A percentile compares a stretch with the other conserved stretches of the same genome.
phyloP scores from a whole-genome alignment of 208 protist species.

The Angomonas ambiguus region DNA sequence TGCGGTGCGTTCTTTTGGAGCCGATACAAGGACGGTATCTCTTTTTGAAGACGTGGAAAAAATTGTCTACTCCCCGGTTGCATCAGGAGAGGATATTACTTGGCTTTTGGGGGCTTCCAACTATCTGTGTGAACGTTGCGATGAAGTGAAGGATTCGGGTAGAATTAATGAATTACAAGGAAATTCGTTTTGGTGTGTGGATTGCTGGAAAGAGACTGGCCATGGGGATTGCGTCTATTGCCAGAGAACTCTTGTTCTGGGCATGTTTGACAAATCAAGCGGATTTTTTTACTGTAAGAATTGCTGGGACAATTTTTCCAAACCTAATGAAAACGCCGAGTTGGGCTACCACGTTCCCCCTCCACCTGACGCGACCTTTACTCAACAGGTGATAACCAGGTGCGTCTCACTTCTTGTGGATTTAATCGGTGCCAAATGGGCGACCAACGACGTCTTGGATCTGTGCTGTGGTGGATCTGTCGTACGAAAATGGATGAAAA shows the following conservation, averaged over 20 bases:
- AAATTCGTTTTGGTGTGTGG: slow-evolving; percentile 75
- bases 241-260: slow-evolving; percentile 42
- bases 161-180: slow-evolving; percentile 31
- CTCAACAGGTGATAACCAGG: slow-evolving; percentile 64
- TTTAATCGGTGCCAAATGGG: slow-evolving; percentile 53
- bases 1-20: slow-evolving; percentile 40
- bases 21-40: slow-evolving; percentile 19
- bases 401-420: slow-evolving; percentile 78
- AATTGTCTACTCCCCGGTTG: slow-evolving; percentile 60
- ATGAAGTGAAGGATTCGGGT: slow-evolving; percentile 72
- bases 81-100: slow-evolving; percentile 66
- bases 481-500: slow-evolving; percentile 81
- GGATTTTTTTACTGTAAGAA: slow-evolving; percentile 79
- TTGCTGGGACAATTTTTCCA: slow-evolving; percentile 73
- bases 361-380: slow-evolving; percentile 65
- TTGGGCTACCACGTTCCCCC: slow-evolving; percentile 72
- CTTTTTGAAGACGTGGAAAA: slow-evolving; percentile 50
- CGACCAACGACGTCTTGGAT: slow-evolving; percentile 82
- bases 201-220: slow-evolving; percentile 78
- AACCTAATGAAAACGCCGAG: slow-evolving; percentile 54
- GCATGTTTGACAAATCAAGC: slow-evolving; percentile 54
- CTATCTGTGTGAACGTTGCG: slow-evolving; percentile 71
- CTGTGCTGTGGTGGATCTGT: slow-evolving; percentile 80
- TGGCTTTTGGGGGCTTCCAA: slow-evolving; percentile 58
- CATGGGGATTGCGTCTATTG: slow-evolving; percentile 85